Evolutionary conservation across 257 asterid genomes (phyloP).

Genomic region (Penstemon barbatus): DNA sequence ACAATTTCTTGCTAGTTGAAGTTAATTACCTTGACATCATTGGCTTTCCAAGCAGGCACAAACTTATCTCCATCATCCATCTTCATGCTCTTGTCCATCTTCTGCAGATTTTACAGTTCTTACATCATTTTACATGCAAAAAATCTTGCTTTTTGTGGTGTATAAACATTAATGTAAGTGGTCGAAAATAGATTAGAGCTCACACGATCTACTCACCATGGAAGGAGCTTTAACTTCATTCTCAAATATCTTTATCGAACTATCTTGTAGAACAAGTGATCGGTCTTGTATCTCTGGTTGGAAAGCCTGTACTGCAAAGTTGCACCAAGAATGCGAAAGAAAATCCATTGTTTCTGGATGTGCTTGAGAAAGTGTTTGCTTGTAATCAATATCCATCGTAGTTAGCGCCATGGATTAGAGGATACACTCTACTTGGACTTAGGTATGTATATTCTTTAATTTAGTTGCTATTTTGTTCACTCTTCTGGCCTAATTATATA

Average conservation of each 20-base stretch:
- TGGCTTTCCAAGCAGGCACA: constrained; percentile 77
- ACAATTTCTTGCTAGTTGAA: background rate
- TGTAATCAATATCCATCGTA: constrained; percentile 52
- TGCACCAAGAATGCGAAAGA: constrained; percentile 81
- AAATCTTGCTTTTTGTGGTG: background rate
- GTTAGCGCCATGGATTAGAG: constrained; percentile 36
- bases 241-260: constrained; percentile 38
- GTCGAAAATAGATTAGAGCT: background rate
- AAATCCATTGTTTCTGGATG: constrained; percentile 97
- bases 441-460: constrained; percentile 25
- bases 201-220: constrained; percentile 40
- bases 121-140: constrained; percentile 11
- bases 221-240: constrained; percentile 42
- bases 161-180: background rate
- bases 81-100: constrained; percentile 46
- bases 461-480: constrained; percentile 13
- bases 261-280: constrained; percentile 55
- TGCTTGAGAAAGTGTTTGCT: constrained; percentile 70
- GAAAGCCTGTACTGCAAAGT: constrained; percentile 78
- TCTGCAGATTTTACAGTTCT: constrained; percentile 43
- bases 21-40: constrained; percentile 67
- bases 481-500: constrained; percentile 24
- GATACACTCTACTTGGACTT: constrained; percentile 21
- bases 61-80: constrained; percentile 58
- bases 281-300: constrained; percentile 54